These are phyloP conservation scores for Lactuca sativa DNA, from an alignment of 129 eudicot species.

Conservation along the genomic window DNA sequence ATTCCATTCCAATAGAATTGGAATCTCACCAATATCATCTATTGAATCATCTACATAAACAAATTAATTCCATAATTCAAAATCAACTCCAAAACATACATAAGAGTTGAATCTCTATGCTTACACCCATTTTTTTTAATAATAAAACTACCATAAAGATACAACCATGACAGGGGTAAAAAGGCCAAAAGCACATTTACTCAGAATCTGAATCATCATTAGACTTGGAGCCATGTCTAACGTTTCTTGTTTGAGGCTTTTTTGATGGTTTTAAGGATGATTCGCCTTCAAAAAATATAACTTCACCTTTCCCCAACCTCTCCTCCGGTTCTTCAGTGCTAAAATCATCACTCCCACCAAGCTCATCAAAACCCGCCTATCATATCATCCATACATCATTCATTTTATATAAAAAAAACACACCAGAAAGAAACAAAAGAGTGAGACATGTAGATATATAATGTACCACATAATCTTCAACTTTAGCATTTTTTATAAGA, in stretches of 20 bases:
- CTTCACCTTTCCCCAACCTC: constrained; percentile 79
- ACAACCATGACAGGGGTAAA: constrained; percentile 1
- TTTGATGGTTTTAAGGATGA: constrained; percentile 54
- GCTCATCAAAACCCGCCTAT: constrained; percentile 96
- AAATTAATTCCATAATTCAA: no score
- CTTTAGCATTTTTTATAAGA: constrained; percentile 86
- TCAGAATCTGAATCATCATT: constrained; percentile 78
- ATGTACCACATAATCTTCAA: constrained; percentile 89
- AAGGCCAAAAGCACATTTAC: constrained; percentile 11
- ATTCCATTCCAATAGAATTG: no score
- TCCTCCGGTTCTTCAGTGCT: constrained; percentile 90
- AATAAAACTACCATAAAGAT: neutral
- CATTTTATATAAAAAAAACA: neutral
- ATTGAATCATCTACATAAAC: no score
- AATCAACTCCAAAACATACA: neutral
- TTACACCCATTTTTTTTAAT: neutral
- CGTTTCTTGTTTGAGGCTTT: constrained; percentile 53
- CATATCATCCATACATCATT: neutral
- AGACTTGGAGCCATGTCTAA: constrained; percentile 64
- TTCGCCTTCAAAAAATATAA: constrained; percentile 78
- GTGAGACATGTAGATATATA: no score
- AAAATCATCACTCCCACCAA: constrained; percentile 83
- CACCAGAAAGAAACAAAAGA: neutral
- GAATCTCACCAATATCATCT: no score
- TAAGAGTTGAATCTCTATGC: neutral